Percentiles rank a stretch among this genome's conserved stretches.
Evolutionary conservation across 768 basidiomycete genomes (phyloP).

Genomic region (Amanita polypyramis): DNA sequence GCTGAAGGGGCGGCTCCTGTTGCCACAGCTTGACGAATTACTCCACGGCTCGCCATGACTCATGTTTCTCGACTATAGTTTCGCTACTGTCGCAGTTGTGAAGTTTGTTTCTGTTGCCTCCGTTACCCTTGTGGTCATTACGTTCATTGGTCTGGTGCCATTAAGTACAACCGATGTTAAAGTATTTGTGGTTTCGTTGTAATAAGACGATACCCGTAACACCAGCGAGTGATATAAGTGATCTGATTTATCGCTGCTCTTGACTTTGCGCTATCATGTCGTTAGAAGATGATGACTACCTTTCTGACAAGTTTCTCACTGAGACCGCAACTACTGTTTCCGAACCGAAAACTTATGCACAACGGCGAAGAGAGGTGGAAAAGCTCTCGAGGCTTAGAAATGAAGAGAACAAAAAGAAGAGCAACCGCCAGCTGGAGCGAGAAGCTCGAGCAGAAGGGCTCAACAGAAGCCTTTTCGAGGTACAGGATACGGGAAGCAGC

Average conservation of each 20-base stretch:
- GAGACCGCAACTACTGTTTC: conserved; percentile 24
- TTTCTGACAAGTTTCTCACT: conserved; percentile 77
- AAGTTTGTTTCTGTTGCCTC: conserved; percentile 12
- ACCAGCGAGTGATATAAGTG: conserved; percentile 3
- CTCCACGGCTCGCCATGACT: conserved; percentile 12
- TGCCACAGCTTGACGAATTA: conserved; percentile 18
- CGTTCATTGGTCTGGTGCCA: conserved; percentile 37
- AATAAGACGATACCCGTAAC: conserved; percentile 20
- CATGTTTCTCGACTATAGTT: conserved; percentile 13
- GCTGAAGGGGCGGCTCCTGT: conserved; percentile 19
- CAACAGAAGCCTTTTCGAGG: conserved; percentile 70
- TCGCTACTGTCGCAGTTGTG: conserved; percentile 16
- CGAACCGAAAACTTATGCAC: conserved; percentile 53
- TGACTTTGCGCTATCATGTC: conserved; percentile 43
- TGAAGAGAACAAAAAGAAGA: conserved; percentile 56
- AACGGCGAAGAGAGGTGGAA: conserved; percentile 58
- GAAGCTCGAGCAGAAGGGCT: conserved; percentile 74
- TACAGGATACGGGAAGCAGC: conserved; percentile 46
- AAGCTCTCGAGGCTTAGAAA: conserved; percentile 50
- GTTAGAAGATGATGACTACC: conserved; percentile 78
- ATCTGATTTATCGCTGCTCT: not conserved
- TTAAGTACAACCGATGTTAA: conserved; percentile 16
- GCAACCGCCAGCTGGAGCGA: conserved; percentile 56
- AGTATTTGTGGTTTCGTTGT: conserved; percentile 20
- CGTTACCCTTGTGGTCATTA: conserved; percentile 15